Base-by-base conservation (phyloP, 306 rosid species). In the Prunus fruticosa region DNA sequence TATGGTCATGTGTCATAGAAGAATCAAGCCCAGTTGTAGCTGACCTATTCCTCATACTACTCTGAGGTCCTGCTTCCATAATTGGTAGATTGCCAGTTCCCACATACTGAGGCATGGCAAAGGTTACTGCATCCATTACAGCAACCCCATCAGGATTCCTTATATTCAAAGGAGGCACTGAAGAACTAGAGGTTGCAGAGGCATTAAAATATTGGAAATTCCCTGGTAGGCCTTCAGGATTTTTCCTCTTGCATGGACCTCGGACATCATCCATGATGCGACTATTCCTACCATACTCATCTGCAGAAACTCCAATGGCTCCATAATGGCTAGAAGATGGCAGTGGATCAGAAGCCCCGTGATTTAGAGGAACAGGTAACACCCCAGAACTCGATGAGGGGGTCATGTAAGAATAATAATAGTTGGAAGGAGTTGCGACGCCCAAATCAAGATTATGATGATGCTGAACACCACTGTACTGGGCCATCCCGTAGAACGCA, bases 201-300 rank as follows among this genome's bases (percentile, higher is more conserved):
- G 82, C 85, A 77, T 83, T 89, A 69, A 84, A 88, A 72, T 86
- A 80, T 53, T 87, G 99, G 58, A 78, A 73, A 78, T 82, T 79
- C 80, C 97, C 97, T 8, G 88, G 85, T 32, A 85, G 74, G 45
- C 89, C 90, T 84, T 91, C 97, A 3, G 87, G 81, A 69, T 53
- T 66, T 86, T 96, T 96, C 84, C 92, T 90, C 88, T 96, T 96
- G 87, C 79, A 85, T 25, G 89, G 97, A 86, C 88, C 92, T 78
- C 97, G 83, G 47, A 78, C 88, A 73, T 91, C 96, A 75, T 96
- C 97, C 63, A 90, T 64, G 49, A 84, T 85, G 80, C 73, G 84
- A 20, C 76, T 63, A 80, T 82, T 86, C 83, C 94, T 87, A 54
- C 90, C 91, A 38, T 78, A 87, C 76, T 87, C 87, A 81, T 89